These are phyloP conservation scores for Phialophora verrucosa DNA, from an alignment of 2,329 filamentous ascomycete species.

Conservation along the genomic window DNA sequence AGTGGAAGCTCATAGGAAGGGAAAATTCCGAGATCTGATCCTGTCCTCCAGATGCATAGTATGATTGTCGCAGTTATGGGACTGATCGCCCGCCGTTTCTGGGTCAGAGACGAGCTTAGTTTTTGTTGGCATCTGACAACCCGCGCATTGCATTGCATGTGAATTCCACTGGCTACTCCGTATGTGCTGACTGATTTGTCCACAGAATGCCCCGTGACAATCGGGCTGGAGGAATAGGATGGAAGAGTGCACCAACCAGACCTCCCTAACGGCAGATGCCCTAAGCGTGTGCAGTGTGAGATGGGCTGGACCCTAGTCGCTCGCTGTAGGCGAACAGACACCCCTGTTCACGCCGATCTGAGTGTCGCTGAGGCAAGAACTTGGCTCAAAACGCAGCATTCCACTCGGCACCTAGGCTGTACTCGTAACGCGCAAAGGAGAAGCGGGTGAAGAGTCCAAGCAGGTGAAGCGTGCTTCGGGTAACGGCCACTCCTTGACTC, in stretches of 20 bases:
- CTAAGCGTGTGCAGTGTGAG: not conserved
- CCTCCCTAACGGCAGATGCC: too few relatives aligned
- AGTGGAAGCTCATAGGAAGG: not conserved
- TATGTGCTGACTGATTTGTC: not conserved
- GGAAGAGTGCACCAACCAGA: not conserved
- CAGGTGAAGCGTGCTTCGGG: not conserved
- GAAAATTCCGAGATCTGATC: not conserved
- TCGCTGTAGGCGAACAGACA: not conserved
- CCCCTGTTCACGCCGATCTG: not conserved
- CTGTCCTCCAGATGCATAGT: not conserved
- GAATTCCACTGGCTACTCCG: not conserved
- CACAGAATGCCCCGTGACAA: not conserved
- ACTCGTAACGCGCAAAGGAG: not conserved
- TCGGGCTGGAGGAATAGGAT: not conserved
- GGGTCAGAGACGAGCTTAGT: not conserved
- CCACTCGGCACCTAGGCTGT: not conserved
- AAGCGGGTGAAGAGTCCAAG: not conserved
- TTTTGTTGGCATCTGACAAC: slow-evolving; percentile 5
- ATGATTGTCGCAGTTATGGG: not conserved
- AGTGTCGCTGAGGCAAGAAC: not conserved
- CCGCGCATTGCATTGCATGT: not conserved
- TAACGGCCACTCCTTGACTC: not conserved
- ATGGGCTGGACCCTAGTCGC: not conserved
- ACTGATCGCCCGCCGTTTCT: not conserved
- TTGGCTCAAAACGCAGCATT: not conserved